phyloP scores from a whole-genome alignment of 345 rosid genomes.

The Brassica carinata region DNA sequence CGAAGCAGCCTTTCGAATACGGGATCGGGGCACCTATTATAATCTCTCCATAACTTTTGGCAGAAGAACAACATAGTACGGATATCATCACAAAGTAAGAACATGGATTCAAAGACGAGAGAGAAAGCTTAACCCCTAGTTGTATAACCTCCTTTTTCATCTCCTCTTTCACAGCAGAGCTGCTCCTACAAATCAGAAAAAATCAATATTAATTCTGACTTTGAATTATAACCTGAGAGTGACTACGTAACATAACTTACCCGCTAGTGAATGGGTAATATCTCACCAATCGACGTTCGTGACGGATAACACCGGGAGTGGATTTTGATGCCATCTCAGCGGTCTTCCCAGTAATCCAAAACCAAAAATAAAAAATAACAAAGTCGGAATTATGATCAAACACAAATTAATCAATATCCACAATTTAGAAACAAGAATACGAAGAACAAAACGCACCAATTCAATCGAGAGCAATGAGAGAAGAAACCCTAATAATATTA shows the following conservation, averaged over 20 bases:
- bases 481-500: no score
- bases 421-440: no score
- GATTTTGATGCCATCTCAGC: not conserved
- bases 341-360: not conserved
- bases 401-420: not conserved
- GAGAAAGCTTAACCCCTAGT: not conserved
- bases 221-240: not conserved
- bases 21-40: not conserved
- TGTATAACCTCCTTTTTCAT: not conserved
- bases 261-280: not conserved
- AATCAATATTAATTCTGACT: not conserved
- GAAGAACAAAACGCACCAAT: no score
- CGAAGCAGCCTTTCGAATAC: not conserved
- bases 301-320: not conserved
- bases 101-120: not conserved
- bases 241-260: not conserved
- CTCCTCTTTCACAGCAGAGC: not conserved
- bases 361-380: not conserved
- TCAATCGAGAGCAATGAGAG: no score
- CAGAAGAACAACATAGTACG: not conserved
- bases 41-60: not conserved
- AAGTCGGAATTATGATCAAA: not conserved
- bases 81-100: not conserved
- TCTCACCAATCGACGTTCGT: not conserved
- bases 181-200: not conserved